Base-by-base conservation (phyloP, 306 rosid species). In the Ziziphus jujuba region DNA sequence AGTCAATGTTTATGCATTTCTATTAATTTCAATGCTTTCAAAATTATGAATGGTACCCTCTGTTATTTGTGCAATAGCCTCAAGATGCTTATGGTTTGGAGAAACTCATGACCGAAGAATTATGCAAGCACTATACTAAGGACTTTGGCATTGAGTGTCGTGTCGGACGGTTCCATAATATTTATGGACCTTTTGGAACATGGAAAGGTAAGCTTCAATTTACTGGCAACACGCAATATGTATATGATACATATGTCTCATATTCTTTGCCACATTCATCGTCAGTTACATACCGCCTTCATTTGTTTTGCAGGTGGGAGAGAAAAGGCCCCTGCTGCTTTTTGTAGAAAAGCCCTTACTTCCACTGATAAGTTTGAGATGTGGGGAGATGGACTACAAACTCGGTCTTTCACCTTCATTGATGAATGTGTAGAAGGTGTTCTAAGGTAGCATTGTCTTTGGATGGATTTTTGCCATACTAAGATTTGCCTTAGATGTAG, bases 331-430 rank as follows among this genome's bases (percentile, higher is more conserved):
- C 97, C 99, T 72, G 99, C 99, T 76, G 99, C 99, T 10, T 93
- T 93, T 75, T 90, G 99, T 66, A 82, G 97, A 12, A 93, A 93
- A 85, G 56, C 96, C 0, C 59, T 83, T 51, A 93, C 96, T 56
- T 77, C 99, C 53, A 73, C 83, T 3, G 95, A 88, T 51, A 89
- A 79, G 70, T 93, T 93, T 79, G 99, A 93, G 89, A 93, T 90
- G 99, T 93, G 99, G 99, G 99, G 99, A 63, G 99, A 93, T 82
- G 99, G 99, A 67, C 81, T 82, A 36, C 99, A 93, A 79, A 93
- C 99, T 25, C 73, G 99, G 72, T 93, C 99, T 38, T 93, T 93
- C 82, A 93, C 99, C 76, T 93, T 90, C 78, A 93, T 93, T 70
- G 99, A 93, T 70, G 99, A 93, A 78, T 93, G 99, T 77, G 99